phyloP scores from a whole-genome alignment of 2,329 filamentous ascomycete species.

The Pseudogymnoascus sp. region DNA sequence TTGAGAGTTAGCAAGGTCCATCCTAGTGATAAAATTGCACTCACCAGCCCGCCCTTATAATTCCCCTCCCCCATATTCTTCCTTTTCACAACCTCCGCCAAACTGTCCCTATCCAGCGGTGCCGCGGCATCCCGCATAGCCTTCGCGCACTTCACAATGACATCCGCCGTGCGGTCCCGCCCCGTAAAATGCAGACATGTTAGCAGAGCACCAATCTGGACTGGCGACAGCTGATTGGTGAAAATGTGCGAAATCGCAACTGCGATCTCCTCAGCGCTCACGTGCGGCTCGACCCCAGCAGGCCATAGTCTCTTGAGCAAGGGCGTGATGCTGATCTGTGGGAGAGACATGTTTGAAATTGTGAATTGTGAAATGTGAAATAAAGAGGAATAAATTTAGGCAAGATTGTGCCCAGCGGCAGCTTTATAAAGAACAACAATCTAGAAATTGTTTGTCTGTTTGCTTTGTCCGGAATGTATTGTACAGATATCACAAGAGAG shows the following conservation, averaged over 20 bases:
- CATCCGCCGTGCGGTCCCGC: constrained; percentile 74
- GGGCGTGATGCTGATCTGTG: constrained; percentile 50
- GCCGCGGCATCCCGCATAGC: constrained; percentile 78
- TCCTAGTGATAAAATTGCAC: constrained; percentile 26
- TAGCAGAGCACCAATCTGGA: constrained; percentile 78
- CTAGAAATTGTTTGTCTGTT: neutral
- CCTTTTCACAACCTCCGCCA: constrained; percentile 53
- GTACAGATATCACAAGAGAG: constrained; percentile 4
- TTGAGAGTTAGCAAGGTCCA: neutral
- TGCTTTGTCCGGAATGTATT: neutral
- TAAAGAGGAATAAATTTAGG: neutral
- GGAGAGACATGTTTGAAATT: neutral
- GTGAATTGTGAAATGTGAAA: neutral
- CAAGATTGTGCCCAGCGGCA: neutral
- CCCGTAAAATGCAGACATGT: constrained; percentile 89
- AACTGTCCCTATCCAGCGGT: constrained; percentile 56
- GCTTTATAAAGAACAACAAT: neutral
- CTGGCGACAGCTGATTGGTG: constrained; percentile 78
- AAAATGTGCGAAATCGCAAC: constrained; percentile 88
- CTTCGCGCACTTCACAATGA: constrained; percentile 75
- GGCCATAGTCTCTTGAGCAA: constrained; percentile 68
- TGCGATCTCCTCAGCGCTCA: constrained; percentile 75
- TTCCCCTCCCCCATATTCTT: constrained; percentile 59
- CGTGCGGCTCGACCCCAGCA: constrained; percentile 37
- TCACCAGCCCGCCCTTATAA: constrained; percentile 78